Evolutionary conservation across 1,284 basidiomycete species (phyloP), one percentile per base, ranked within the genome.

Genomic region (Boletus holoroseus): DNA sequence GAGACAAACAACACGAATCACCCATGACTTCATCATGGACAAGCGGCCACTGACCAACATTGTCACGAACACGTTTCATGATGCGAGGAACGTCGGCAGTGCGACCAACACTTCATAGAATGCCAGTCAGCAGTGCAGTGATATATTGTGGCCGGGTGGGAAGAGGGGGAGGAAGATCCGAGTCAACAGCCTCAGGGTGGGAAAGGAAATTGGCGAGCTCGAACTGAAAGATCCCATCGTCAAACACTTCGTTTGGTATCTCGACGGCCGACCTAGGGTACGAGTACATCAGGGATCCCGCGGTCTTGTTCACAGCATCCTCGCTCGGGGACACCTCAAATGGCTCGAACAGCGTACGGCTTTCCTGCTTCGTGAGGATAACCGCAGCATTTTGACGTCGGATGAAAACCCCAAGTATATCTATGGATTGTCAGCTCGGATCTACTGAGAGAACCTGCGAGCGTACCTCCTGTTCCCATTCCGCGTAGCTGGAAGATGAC

Each of bases 221-320:
- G 42, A 34, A 50, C 70, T 22, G 20, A 22, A 22, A 22, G 20
- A 3, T 4, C 5, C 44, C 3, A 9, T 69, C 50, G 3, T 56
- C 31, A 16, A 62, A 55, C 1, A 57, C 45, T 7, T 39, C 16
- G 4, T 38, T 49, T 2, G 64, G 59, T 13, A 63, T 47, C 7
- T 58, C 56, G 16, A 69, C 57, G 5, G 68, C 67, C 0, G 65
- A 62, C 0, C 62, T 66, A 26, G 72, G 72, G 44, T 62, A 73
- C 4, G 60, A 61, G 13, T 63, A 64, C 3, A 68, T 15, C 8
- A 73, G 38, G 0, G 62, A 48, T 1, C 50, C 49, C 60, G 62
- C 65, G 13, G 72, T 37, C 9, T 44, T 16, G 24, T 45, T n/a
- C 2, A 47, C 34, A 36, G 35, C 11, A 11, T 16, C 7, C 7